Percentiles rank a stretch among this genome's conserved stretches.
Evolutionary conservation across 139 green algal species (phyloP).

Genomic region (Tetraselmis chui): DNA sequence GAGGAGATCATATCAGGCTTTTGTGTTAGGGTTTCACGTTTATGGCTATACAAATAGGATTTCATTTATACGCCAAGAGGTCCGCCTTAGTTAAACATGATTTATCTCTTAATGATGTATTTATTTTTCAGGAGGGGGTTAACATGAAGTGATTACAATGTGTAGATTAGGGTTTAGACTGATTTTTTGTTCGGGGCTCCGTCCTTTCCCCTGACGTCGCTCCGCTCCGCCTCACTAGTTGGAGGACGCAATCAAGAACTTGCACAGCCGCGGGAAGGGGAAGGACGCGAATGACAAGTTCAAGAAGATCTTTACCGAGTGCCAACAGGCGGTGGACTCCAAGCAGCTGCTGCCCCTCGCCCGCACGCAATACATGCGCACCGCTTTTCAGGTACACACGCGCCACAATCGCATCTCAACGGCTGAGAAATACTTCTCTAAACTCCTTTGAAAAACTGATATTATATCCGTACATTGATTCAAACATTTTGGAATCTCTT

Average conservation of each 20-base stretch:
- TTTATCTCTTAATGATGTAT: too few relatives aligned
- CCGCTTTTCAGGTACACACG: slow-evolving; percentile 82
- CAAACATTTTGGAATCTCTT: background rate
- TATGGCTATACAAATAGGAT: background rate
- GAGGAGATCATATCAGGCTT: too few relatives aligned
- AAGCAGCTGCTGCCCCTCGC: slow-evolving; percentile 87
- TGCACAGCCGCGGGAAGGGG: slow-evolving; percentile 36
- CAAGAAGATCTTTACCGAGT: slow-evolving; percentile 59
- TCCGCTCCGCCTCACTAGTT: too few relatives aligned
- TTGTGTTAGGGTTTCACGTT: background rate
- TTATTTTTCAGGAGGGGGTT: too few relatives aligned
- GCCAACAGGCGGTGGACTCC: slow-evolving; percentile 65
- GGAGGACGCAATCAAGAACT: slow-evolving; percentile 10
- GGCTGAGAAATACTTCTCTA: too few relatives aligned
- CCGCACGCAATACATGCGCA: slow-evolving; percentile 89
- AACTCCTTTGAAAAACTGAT: background rate
- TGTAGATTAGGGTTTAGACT: too few relatives aligned
- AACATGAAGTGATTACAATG: too few relatives aligned
- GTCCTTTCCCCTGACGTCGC: too few relatives aligned
- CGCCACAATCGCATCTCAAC: too few relatives aligned
- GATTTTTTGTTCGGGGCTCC: too few relatives aligned
- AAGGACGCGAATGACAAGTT: slow-evolving; percentile 58
- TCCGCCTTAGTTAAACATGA: too few relatives aligned
- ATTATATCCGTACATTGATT: background rate
- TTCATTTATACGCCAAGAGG: too few relatives aligned